Evolutionary conservation across 148 eudicot species (phyloP).

Genomic region (Fagopyrum homotropicum): DNA sequence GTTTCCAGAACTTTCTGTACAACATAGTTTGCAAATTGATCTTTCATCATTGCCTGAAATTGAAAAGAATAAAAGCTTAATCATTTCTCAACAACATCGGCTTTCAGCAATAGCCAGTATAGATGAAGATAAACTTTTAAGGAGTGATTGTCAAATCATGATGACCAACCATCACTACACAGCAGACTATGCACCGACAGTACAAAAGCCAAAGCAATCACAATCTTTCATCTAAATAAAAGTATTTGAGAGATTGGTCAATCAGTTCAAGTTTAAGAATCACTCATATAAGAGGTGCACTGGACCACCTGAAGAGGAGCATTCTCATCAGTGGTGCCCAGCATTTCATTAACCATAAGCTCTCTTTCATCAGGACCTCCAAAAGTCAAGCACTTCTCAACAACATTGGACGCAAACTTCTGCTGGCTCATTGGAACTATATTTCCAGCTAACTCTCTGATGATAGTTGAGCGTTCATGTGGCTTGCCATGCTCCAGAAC

Average conservation of each 20-base stretch:
- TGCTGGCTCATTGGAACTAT: conserved; percentile 16
- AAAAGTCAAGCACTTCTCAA: conserved; percentile 14
- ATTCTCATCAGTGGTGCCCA: conserved; percentile 11
- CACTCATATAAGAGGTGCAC: not conserved
- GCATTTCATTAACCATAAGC: conserved; percentile 8
- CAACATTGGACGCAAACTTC: conserved; percentile 14
- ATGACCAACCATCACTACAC: not conserved
- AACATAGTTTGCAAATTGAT: conserved; percentile 13
- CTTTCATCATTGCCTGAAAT: conserved; percentile 13
- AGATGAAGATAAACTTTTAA: too few species aligned
- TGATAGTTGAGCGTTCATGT: conserved; percentile 10
- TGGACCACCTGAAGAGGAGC: conserved; percentile 12
- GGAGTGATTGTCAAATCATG: too few species aligned
- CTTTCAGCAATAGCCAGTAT: too few species aligned
- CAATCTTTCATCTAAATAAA: not conserved
- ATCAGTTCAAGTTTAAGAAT: not conserved
- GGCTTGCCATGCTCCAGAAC: conserved; percentile 16
- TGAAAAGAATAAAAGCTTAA: not conserved
- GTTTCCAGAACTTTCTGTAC: conserved; percentile 14
- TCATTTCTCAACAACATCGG: too few species aligned
- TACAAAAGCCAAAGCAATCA: not conserved
- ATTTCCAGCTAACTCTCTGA: conserved; percentile 9
- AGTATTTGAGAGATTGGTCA: not conserved
- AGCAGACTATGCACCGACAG: not conserved
- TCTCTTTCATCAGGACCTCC: conserved; percentile 12